phyloP scores from a whole-genome alignment of 345 rosid species.

The Laguncularia racemosa region DNA sequence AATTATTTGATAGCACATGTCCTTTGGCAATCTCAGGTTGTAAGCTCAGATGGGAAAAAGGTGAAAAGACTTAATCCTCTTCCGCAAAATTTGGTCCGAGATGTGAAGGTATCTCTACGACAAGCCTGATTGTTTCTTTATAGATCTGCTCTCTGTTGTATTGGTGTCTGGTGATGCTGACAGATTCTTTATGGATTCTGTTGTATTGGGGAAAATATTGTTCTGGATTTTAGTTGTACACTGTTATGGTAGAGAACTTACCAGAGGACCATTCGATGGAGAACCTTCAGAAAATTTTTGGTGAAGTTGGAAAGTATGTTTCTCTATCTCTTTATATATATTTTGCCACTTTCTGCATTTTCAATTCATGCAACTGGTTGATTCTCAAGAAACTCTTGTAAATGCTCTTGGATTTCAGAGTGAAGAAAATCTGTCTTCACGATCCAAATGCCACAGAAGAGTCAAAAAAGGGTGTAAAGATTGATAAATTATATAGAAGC shows the following conservation, averaged over 20 bases:
- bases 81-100: constrained; percentile 52
- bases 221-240: constrained; percentile 47
- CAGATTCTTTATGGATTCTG: neutral
- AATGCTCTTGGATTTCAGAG: constrained; percentile 27
- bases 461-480: constrained; percentile 45
- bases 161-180: constrained; percentile 1
- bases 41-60: constrained; percentile 73
- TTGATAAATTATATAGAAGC: constrained; percentile 37
- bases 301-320: constrained; percentile 72
- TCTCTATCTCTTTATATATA: constrained; percentile 9
- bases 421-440: constrained; percentile 42
- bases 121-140: constrained; percentile 2
- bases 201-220: too few species aligned
- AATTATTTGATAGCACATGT: neutral
- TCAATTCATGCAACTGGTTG: neutral
- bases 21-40: constrained; percentile 32
- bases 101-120: constrained; percentile 55
- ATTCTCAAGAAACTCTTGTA: too few species aligned
- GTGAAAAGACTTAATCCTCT: constrained; percentile 66
- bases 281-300: constrained; percentile 56
- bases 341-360: constrained; percentile 4
- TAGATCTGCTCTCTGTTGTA: neutral
- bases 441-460: constrained; percentile 59
- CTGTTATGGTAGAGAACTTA: constrained; percentile 91
- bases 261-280: constrained; percentile 79